Base-by-base conservation (phyloP, 2,329 filamentous ascomycete genomes). In the Diplodia corticola region DNA sequence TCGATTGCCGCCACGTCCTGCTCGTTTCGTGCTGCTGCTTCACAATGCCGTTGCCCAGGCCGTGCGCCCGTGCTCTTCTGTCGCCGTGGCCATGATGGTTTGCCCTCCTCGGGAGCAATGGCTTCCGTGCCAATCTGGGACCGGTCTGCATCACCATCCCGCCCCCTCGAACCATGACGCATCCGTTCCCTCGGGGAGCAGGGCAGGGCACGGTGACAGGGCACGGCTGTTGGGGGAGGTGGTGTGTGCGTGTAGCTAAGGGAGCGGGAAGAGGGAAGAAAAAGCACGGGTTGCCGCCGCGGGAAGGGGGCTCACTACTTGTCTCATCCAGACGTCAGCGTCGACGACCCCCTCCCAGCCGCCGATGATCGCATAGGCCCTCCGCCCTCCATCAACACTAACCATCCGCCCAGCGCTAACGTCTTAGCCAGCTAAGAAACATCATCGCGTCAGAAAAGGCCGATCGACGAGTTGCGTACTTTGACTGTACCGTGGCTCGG, bases 261-360 rank as follows among this genome's bases (percentile, higher is more conserved):
- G 40, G 13, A 24, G 55, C 55, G 55, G 55, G 12, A 60, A 17
- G 30, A 22, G 33, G 51, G 37, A 44, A n/a, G 17, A 44, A 20
- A 44, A 44, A 44, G 40, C 50, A 53, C 50, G 50, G 50, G 50
- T 50, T 51, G 50, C 50, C 50, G 50, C 28, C 7, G n/a, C 37
- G 54, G 54, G 22, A 46, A 24, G 35, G n/a, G n/a, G n/a, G 40
- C 30, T 49, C 12, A 24, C 28, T 28, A 28, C 28, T 33, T 33
- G 37, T 60, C 55, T 60, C 55, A 60, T 60, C n/a, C 33, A 60
- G 55, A 60, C 55, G 55, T 60, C 40, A 60, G 55, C 33, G 33
- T 40, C 55, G 35, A 48, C 55, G 48, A 3, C 30, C 9, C 5
- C 20, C 26, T 10, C 4, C 50, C 50, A 7, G 28, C n/a, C 55